phyloP scores from a whole-genome alignment of 371 early-diverging fungal species.

The Umbelopsis sp. region DNA sequence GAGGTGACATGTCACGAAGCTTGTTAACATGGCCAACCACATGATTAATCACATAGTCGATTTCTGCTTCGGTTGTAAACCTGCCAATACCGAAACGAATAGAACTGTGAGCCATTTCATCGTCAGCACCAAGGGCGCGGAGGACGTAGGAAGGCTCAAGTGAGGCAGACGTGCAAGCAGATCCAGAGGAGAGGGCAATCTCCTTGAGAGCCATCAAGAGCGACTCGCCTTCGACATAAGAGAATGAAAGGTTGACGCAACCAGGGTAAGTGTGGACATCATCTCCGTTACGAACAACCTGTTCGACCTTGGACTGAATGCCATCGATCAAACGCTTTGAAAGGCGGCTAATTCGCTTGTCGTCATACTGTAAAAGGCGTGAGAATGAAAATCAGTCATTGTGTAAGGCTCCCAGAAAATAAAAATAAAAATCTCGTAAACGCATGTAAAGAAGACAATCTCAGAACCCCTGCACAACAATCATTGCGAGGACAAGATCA shows the following conservation, averaged over 20 bases:
- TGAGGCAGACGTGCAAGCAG: constrained; percentile 99
- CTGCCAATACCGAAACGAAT: constrained; percentile 99
- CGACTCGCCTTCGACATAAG: constrained; percentile 99
- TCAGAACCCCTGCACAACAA: constrained; percentile 76
- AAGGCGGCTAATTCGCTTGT: constrained; percentile 71
- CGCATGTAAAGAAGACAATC: constrained; percentile 24
- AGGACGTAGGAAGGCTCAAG: constrained; percentile 99
- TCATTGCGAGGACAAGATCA: constrained; percentile 46
- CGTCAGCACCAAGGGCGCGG: constrained; percentile 97
- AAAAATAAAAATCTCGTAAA: background rate
- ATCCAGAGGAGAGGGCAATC: constrained; percentile 97
- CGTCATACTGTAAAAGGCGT: constrained; percentile 70
- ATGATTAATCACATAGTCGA: constrained; percentile 88
- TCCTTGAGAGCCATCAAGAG: constrained; percentile 99
- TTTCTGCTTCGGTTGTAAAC: constrained; percentile 97
- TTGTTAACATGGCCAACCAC: constrained; percentile 91
- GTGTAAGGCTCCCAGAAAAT: background rate
- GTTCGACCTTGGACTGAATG: constrained; percentile 74
- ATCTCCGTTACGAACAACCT: constrained; percentile 93
- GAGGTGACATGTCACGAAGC: constrained; percentile 97
- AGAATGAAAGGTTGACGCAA: constrained; percentile 99
- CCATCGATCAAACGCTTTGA: constrained; percentile 83
- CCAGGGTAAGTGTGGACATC: constrained; percentile 81
- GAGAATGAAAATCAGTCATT: background rate
- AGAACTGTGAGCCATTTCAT: constrained; percentile 98